These are phyloP conservation scores for Leonotis leonurus DNA, from an alignment of 257 asterid genomes.

Conservation along the genomic window DNA sequence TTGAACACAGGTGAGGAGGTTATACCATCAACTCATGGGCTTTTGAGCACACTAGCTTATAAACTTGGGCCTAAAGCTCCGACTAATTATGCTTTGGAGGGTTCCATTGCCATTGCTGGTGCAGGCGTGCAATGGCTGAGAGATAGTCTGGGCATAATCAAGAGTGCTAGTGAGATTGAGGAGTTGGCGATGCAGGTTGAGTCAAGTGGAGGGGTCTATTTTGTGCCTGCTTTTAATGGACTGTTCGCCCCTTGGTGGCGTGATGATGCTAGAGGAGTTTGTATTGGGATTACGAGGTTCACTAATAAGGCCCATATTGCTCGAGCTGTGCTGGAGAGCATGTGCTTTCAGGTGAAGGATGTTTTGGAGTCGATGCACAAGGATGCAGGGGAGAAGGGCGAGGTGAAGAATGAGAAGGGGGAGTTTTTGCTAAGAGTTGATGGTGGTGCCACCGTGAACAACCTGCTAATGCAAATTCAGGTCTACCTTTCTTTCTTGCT, in stretches of 20 bases:
- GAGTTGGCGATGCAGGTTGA: constrained; percentile 70
- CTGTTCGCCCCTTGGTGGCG: constrained; percentile 99
- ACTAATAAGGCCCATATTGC: constrained; percentile 93
- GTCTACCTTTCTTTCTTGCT: no score
- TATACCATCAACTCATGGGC: constrained; percentile 61
- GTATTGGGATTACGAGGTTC: constrained; percentile 85
- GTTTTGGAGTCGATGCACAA: constrained; percentile 92
- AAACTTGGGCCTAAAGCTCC: constrained; percentile 88
- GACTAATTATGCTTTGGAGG: constrained; percentile 80
- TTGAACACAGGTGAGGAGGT: constrained; percentile 68
- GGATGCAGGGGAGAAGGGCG: constrained; percentile 68
- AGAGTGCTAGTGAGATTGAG: constrained; percentile 77
- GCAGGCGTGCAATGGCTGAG: constrained; percentile 99
- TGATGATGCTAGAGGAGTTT: constrained; percentile 91
- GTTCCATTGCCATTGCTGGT: constrained; percentile 96
- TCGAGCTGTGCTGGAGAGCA: constrained; percentile 93
- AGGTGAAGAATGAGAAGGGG: constrained; percentile 39
- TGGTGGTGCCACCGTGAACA: constrained; percentile 90
- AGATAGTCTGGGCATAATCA: constrained; percentile 79
- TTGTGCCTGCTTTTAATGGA: constrained; percentile 94
- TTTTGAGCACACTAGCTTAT: constrained; percentile 72
- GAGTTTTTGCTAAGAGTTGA: constrained; percentile 83
- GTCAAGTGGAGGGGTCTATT: constrained; percentile 77
- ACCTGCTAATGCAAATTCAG: constrained; percentile 95
- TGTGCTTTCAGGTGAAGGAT: constrained; percentile 92